phyloP scores from a whole-genome alignment of 192 early-diverging fungal genomes.

The Pilaira anomala region DNA sequence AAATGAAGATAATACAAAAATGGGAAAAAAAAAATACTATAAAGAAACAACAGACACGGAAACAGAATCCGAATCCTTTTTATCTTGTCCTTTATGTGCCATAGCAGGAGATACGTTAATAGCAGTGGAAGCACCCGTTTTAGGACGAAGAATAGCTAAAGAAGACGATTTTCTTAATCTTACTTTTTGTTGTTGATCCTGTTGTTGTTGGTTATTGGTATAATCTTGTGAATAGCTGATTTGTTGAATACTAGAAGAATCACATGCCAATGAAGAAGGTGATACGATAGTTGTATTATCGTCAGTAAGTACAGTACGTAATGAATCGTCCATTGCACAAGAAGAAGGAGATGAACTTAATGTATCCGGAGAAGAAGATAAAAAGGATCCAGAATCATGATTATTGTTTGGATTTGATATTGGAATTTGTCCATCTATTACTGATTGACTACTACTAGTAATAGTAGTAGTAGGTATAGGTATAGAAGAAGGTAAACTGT shows the following conservation, averaged over 20 bases:
- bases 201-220: background rate
- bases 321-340: background rate
- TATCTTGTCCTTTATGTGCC: background rate
- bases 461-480: background rate
- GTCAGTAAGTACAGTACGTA: background rate
- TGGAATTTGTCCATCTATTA: background rate
- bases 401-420: background rate
- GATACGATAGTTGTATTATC: background rate
- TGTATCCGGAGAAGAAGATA: background rate
- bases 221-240: background rate
- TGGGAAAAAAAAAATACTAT: background rate
- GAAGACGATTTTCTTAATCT: constrained; percentile 18
- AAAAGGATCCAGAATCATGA: background rate
- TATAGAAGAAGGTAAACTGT: background rate
- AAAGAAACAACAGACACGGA: background rate
- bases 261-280: background rate
- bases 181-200: background rate
- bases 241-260: background rate
- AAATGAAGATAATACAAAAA: no score
- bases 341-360: background rate
- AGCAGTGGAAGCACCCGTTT: constrained; percentile 21
- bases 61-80: background rate
- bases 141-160: constrained; percentile 8
- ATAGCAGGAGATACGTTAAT: constrained; percentile 22
- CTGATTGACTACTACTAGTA: background rate